A percentile compares a stretch with the other conserved stretches of the same genome.
Conservation (phyloP, 2,329 filamentous ascomycete genomes). For the Alternaria sp. region DNA sequence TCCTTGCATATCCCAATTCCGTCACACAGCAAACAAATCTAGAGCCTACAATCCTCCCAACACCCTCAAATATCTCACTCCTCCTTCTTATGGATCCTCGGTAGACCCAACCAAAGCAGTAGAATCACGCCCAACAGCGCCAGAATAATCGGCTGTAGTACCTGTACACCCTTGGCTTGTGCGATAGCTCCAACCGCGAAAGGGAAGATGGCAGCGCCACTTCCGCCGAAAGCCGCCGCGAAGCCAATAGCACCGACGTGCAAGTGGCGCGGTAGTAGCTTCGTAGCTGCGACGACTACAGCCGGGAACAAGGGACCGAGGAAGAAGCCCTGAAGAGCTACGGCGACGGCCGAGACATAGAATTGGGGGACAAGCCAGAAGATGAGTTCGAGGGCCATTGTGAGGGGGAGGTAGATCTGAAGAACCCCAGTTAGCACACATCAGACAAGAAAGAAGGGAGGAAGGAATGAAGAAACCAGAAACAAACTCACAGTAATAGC, state of each 20-base stretch:
- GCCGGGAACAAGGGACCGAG: slow-evolving; percentile 80
- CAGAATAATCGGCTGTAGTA: slow-evolving; percentile 66
- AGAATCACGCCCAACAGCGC: slow-evolving; percentile 60
- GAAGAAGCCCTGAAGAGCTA: slow-evolving; percentile 77
- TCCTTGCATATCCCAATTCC: neutral
- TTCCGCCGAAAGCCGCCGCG: slow-evolving; percentile 76
- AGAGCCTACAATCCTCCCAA: neutral
- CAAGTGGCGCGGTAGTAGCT: slow-evolving; percentile 72
- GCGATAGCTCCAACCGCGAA: slow-evolving; percentile 73
- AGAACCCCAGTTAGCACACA: neutral
- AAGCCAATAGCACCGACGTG: slow-evolving; percentile 85
- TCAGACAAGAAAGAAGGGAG: neutral
- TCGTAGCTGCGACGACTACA: slow-evolving; percentile 74
- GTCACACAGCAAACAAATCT: neutral
- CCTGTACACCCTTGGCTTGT: slow-evolving; percentile 64
- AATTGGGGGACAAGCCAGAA: slow-evolving; percentile 85
- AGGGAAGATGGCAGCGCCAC: slow-evolving; percentile 71
- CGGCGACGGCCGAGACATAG: slow-evolving; percentile 73
- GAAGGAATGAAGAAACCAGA: neutral
- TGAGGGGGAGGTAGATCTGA: slow-evolving; percentile 67
- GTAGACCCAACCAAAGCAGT: slow-evolving; percentile 59
- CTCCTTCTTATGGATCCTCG: slow-evolving; percentile 53
- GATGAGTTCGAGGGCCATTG: slow-evolving; percentile 70
- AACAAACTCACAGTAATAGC: slow-evolving; percentile 51
- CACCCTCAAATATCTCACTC: slow-evolving; percentile 22